Conservation (phyloP, 768 basidiomycete species). For the Lactifluus pinguis region DNA sequence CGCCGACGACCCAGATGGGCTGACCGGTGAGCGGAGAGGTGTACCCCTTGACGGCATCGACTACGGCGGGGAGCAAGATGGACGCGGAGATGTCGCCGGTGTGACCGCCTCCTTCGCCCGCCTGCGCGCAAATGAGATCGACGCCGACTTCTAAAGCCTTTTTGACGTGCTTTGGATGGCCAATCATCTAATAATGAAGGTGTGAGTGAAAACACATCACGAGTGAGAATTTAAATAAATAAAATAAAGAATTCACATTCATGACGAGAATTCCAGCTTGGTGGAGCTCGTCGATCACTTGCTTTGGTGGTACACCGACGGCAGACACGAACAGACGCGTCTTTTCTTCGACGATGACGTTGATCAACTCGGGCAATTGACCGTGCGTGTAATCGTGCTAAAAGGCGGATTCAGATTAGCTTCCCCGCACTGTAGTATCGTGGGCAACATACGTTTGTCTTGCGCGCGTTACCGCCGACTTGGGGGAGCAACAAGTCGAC, state of each 20-base stretch:
- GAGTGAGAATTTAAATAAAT: too few species aligned
- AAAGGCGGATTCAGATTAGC: too few species aligned
- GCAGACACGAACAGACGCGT: conserved; percentile 85
- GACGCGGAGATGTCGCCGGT: conserved; percentile 80
- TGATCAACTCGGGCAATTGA: conserved; percentile 69
- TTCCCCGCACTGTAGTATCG: neutral
- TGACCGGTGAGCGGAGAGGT: conserved; percentile 73
- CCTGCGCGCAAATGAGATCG: conserved; percentile 92
- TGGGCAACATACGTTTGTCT: conserved; percentile 61
- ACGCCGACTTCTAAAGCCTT: conserved; percentile 80
- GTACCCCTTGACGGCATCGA: conserved; percentile 71
- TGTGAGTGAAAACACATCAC: too few species aligned
- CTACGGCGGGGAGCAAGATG: conserved; percentile 85
- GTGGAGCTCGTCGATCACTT: conserved; percentile 75
- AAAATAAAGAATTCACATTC: conserved; percentile 44
- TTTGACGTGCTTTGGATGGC: conserved; percentile 83
- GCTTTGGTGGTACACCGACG: conserved; percentile 76
- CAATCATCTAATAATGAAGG: conserved; percentile 57
- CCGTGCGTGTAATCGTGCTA: conserved; percentile 89
- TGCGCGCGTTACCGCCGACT: conserved; percentile 78
- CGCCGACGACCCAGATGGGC: conserved; percentile 83
- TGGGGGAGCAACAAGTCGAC: conserved; percentile 87
- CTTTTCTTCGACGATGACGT: conserved; percentile 91
- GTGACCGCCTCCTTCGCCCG: conserved; percentile 65
- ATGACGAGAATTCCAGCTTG: conserved; percentile 78